phyloP scores from a whole-genome alignment of 257 asterid genomes.

The Lantana camara region DNA sequence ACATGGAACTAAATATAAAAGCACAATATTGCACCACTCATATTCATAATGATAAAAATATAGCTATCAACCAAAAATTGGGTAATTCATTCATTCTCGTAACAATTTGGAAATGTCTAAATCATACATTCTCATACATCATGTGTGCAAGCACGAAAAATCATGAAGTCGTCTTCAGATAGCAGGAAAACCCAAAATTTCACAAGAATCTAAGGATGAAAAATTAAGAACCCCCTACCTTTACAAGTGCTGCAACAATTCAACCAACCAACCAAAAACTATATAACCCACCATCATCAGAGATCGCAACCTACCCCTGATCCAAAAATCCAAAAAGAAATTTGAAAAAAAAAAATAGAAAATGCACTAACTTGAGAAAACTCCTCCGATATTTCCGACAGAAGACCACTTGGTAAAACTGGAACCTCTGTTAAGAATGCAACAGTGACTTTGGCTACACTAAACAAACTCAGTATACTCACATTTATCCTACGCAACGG shows the following conservation, averaged over 20 bases:
- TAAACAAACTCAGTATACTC: constrained; percentile 41
- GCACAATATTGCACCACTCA: too few species aligned
- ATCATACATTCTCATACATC: constrained; percentile 16
- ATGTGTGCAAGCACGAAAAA: constrained; percentile 12
- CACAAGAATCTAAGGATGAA: constrained; percentile 27
- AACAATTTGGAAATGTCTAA: background rate
- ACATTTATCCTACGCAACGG: constrained; percentile 40
- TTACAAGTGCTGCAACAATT: constrained; percentile 26
- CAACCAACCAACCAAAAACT: background rate
- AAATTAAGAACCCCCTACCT: constrained; percentile 21
- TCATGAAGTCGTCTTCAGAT: background rate
- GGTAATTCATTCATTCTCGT: background rate
- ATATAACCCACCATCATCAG: constrained; percentile 13
- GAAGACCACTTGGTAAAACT: constrained; percentile 56
- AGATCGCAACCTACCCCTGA: background rate
- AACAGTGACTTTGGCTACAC: constrained; percentile 27
- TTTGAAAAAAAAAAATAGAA: constrained; percentile 10
- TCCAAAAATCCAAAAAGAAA: background rate
- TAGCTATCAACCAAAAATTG: background rate
- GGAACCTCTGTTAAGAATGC: constrained; percentile 51
- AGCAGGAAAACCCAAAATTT: constrained; percentile 19
- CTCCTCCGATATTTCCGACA: constrained; percentile 36
- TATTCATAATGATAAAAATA: too few species aligned
- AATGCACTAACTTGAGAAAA: constrained; percentile 27
- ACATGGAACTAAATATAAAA: too few species aligned